Percentiles rank a stretch among this genome's conserved stretches.
Evolutionary conservation across 2,329 filamentous ascomycete genomes (phyloP).

Genomic region (Cadophora malorum): DNA sequence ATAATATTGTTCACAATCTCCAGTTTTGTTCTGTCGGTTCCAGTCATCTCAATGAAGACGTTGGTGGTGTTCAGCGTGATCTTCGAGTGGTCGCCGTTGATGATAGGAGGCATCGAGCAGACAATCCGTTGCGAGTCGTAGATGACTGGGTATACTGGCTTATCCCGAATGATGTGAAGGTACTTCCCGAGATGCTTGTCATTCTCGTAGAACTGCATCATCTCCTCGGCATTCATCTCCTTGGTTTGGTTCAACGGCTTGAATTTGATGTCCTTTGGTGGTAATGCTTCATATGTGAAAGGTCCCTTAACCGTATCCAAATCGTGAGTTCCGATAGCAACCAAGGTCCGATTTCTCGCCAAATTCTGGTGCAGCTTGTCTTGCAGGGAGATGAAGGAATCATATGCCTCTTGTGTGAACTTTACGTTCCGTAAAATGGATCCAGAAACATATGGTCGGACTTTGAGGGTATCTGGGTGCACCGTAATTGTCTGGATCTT

Average conservation of each 20-base stretch:
- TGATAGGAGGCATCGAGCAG: slow-evolving; percentile 94
- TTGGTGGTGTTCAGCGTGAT: slow-evolving; percentile 91
- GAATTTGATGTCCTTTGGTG: slow-evolving; percentile 93
- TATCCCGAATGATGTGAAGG: slow-evolving; percentile 92
- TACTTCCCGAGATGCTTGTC: slow-evolving; percentile 91
- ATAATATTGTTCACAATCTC: slow-evolving; percentile 96
- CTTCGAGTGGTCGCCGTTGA: slow-evolving; percentile 97
- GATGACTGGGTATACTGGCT: slow-evolving; percentile 93
- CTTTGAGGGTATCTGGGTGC: slow-evolving; percentile 72
- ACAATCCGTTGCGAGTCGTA: slow-evolving; percentile 87
- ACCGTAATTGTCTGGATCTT: slow-evolving; percentile 84
- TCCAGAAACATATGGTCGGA: slow-evolving; percentile 87
- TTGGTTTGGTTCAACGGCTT: slow-evolving; percentile 88
- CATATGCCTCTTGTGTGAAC: slow-evolving; percentile 90
- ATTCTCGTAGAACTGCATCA: slow-evolving; percentile 95
- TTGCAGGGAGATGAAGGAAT: slow-evolving; percentile 96
- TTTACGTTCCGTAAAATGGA: slow-evolving; percentile 89
- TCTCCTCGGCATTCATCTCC: slow-evolving; percentile 82
- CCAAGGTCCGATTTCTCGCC: slow-evolving; percentile 88
- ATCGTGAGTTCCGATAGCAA: slow-evolving; percentile 98
- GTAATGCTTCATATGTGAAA: slow-evolving; percentile 93
- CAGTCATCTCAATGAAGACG: slow-evolving; percentile 96
- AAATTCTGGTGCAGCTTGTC: slow-evolving; percentile 98
- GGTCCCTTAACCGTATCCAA: slow-evolving; percentile 91
- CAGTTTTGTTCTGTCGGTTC: slow-evolving; percentile 93